Evolutionary conservation across 345 rosid species (phyloP).

Genomic region (Carallia pectinifolia): DNA sequence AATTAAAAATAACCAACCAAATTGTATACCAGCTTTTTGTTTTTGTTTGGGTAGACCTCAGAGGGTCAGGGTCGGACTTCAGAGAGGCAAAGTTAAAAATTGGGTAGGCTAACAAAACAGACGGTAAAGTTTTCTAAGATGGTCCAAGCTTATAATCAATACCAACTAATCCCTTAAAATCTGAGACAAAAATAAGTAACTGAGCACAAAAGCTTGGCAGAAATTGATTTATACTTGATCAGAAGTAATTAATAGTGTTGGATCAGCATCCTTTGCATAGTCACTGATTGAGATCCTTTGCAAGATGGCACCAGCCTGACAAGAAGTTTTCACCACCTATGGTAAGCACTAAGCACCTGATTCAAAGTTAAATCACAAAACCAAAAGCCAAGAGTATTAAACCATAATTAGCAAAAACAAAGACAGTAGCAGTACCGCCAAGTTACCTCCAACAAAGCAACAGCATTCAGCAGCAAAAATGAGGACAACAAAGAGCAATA

Average conservation of each 20-base stretch:
- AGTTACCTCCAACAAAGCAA: background rate
- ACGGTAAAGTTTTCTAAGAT: too few species aligned
- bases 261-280: conserved; percentile 46
- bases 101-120: too few species aligned
- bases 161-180: background rate
- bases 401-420: background rate
- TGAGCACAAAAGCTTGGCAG: conserved; percentile 6
- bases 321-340: conserved; percentile 34
- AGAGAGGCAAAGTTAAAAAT: too few species aligned
- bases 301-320: conserved; percentile 81
- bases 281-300: conserved; percentile 50
- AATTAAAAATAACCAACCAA: too few species aligned
- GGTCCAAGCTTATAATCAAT: background rate
- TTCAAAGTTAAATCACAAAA: conserved; percentile 8
- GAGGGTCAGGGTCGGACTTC: too few species aligned
- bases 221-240: conserved; percentile 69
- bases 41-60: too few species aligned
- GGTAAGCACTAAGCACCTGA: conserved; percentile 30
- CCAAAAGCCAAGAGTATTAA: conserved; percentile 9
- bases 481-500: background rate
- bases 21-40: too few species aligned
- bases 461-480: background rate
- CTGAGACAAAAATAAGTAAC: background rate
- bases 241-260: conserved; percentile 61
- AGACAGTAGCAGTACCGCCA: background rate